Conservation (phyloP, 2,329 filamentous ascomycete genomes). For the Paecilomyces sp. region DNA sequence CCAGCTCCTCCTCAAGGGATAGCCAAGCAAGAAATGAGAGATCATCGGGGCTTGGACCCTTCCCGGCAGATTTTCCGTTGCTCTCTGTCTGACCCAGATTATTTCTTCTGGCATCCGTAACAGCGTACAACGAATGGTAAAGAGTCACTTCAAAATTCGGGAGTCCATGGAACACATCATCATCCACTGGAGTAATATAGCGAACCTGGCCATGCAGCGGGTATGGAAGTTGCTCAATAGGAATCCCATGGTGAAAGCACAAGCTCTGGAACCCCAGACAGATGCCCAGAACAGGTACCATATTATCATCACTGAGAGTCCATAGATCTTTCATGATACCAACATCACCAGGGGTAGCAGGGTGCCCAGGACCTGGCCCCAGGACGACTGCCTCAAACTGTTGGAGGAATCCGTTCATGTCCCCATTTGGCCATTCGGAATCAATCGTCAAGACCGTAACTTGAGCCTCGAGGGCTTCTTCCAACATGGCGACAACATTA, state of each 20-base stretch:
- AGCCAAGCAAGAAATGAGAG: constrained; percentile 57
- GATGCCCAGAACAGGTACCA: constrained; percentile 76
- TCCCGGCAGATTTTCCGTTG: background rate
- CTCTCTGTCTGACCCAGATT: background rate
- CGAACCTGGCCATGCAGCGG: constrained; percentile 79
- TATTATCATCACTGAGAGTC: constrained; percentile 51
- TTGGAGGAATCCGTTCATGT: constrained; percentile 43
- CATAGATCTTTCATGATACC: constrained; percentile 76
- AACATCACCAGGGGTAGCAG: constrained; percentile 64
- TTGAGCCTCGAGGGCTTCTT: constrained; percentile 58
- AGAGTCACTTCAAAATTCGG: constrained; percentile 62
- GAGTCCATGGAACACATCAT: constrained; percentile 60
- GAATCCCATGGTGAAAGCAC: constrained; percentile 59
- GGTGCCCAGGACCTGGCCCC: constrained; percentile 83
- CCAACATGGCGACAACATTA: constrained; percentile 80
- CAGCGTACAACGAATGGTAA: constrained; percentile 60
- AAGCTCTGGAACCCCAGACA: constrained; percentile 86
- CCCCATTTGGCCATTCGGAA: constrained; percentile 33
- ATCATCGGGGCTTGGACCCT: constrained; percentile 16
- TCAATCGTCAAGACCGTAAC: constrained; percentile 70
- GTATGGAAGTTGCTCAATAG: constrained; percentile 58
- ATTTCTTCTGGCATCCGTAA: background rate
- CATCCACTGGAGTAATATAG: constrained; percentile 51
- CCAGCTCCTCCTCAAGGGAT: constrained; percentile 36
- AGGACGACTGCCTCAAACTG: constrained; percentile 80